phyloP scores from a whole-genome alignment of 306 rosid species.

The Herpetospermum pedunculosum region DNA sequence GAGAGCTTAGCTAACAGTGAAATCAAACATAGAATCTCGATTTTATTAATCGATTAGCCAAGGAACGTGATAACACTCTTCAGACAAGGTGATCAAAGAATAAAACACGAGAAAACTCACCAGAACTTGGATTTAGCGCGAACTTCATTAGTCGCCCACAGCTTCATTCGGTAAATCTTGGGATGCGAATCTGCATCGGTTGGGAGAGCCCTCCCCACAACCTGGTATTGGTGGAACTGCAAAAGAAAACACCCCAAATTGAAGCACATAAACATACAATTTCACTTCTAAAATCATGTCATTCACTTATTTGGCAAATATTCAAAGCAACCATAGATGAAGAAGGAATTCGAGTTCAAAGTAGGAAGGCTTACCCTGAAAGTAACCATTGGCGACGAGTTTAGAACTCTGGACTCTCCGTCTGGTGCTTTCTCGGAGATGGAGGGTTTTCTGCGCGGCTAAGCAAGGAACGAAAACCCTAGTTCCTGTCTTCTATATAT shows the following conservation, averaged over 20 bases:
- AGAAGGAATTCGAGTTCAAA: background rate
- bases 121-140: conserved; percentile 94
- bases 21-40: background rate
- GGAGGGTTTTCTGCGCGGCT: conserved; percentile 1
- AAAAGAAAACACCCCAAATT: background rate
- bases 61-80: background rate
- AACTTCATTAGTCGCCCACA: conserved; percentile 93
- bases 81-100: background rate
- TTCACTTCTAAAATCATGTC: background rate
- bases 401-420: background rate
- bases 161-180: conserved; percentile 83
- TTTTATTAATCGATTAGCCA: background rate
- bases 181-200: conserved; percentile 65
- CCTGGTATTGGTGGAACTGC: conserved; percentile 90
- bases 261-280: no score
- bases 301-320: background rate
- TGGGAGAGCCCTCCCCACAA: conserved; percentile 84
- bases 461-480: background rate
- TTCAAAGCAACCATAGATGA: background rate
- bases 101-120: conserved; percentile 24
- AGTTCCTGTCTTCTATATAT: background rate
- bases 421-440: background rate
- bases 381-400: background rate
- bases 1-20: background rate
- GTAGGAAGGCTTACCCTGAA: background rate